Base-by-base conservation (phyloP, 139 green algal genomes). In the Micractinium conductrix region DNA sequence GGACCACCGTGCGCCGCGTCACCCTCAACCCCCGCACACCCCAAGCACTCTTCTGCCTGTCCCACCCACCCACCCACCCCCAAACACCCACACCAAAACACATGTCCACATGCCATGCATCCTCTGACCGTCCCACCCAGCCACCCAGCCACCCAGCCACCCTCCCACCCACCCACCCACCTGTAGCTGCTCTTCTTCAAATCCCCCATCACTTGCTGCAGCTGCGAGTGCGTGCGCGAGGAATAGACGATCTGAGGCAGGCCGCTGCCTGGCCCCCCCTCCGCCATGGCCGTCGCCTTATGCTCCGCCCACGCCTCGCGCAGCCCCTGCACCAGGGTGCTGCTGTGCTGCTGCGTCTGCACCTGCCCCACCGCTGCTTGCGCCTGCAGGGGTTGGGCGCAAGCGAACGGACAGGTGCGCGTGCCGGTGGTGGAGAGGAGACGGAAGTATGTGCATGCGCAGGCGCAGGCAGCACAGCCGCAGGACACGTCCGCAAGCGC, bases 191-290 rank as follows among this genome's bases (percentile, higher is more conserved):
- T 96, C 79, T 88, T 92, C 21, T 89, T 87, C 76, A 99, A 91
- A 90, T 99, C 97, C 60, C 92, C 89, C 82, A 99, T 95, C 30
- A 99, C 97, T 84, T 99, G 97, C 53, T 91, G 89, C 81, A 99
- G 93, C 92, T 99, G 97, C 48, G 91, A 94, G 89, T 99, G 97
- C 4, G 97, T 99, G 48, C 97, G 93, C 16, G 93, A 97, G 30
- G 93, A 91, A 87, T 99, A 99, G 37, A 99, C 89, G 73, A 99
- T 96, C 0, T 82, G 86, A 0, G 96, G 94, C n/a, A 93, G 69
- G 14, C 70, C 70, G 33, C 68, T 82, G 58, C 26, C 76, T 5
- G 76, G 76, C 0, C 55, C 21, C 37, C 72, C 82, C 38, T 78
- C 58, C 19, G 48, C 53, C 42, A 72, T 62, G 35, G 74, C 74